Conservation (phyloP, 2,329 filamentous ascomycete genomes). For the Fusarium newnesense region DNA sequence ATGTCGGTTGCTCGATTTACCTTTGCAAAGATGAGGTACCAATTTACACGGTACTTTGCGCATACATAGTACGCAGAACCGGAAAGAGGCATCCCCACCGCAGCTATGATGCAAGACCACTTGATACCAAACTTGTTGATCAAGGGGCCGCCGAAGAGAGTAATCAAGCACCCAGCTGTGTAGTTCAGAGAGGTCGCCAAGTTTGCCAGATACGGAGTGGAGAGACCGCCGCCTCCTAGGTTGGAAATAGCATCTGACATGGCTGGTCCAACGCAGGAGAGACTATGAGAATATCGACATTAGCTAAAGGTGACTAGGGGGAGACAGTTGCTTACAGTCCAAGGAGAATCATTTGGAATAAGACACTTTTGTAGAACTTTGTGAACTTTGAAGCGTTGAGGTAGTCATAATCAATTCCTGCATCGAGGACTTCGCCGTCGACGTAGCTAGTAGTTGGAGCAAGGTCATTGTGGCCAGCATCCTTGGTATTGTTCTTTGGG, state of each 20-base stretch:
- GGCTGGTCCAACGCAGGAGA: neutral
- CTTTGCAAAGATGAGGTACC: conserved; percentile 1
- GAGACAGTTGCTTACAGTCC: neutral
- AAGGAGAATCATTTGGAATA: neutral
- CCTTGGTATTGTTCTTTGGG: neutral
- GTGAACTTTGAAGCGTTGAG: neutral
- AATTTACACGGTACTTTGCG: conserved; percentile 1
- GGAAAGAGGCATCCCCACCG: conserved; percentile 1
- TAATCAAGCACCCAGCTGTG: neutral
- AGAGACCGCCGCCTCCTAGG: conserved; percentile 1
- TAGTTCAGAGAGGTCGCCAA: neutral
- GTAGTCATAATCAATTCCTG: neutral
- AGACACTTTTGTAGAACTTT: neutral
- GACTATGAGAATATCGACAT: accelerated
- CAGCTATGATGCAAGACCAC: conserved; percentile 1
- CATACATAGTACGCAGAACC: neutral
- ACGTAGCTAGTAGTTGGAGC: neutral
- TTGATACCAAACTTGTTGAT: conserved; percentile 3
- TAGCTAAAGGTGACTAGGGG: accelerated
- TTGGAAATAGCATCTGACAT: neutral
- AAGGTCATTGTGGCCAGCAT: neutral
- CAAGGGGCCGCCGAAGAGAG: neutral
- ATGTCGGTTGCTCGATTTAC: accelerated
- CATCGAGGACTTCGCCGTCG: neutral
- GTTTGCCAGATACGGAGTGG: neutral